phyloP scores from a whole-genome alignment of 306 rosid genomes.

The Senna tora region DNA sequence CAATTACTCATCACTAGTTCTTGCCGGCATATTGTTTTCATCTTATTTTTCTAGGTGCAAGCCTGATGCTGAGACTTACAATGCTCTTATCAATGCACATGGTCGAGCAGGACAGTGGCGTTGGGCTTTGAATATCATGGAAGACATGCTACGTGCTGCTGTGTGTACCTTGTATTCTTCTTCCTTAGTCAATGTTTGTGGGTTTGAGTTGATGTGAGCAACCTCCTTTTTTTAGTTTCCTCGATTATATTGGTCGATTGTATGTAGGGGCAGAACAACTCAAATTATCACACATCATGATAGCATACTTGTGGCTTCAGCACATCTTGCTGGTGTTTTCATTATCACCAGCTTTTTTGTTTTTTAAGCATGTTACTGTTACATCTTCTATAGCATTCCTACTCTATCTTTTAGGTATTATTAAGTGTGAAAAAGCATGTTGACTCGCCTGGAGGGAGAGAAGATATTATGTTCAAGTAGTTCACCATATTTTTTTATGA shows the following conservation, averaged over 20 bases:
- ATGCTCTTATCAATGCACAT: conserved; percentile 86
- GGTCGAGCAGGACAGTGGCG: conserved; percentile 96
- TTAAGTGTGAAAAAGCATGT: conserved; percentile 13
- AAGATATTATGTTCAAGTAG: background rate
- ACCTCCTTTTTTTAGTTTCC: conserved; percentile 36
- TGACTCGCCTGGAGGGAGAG: background rate
- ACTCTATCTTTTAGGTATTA: conserved; percentile 7
- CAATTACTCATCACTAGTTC: background rate
- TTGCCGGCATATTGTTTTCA: background rate
- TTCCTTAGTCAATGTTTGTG: conserved; percentile 62
- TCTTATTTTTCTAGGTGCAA: conserved; percentile 68
- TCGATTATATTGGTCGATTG: conserved; percentile 16
- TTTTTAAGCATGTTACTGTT: background rate
- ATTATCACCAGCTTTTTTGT: background rate
- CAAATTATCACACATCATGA: conserved; percentile 9
- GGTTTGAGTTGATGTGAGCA: conserved; percentile 56
- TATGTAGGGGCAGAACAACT: conserved; percentile 18
- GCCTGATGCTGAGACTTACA: conserved; percentile 89
- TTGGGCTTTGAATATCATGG: conserved; percentile 97
- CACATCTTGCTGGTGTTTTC: background rate
- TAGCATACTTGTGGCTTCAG: background rate
- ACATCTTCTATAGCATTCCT: conserved; percentile 3
- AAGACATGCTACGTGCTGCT: conserved; percentile 95
- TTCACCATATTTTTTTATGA: conserved; percentile 11
- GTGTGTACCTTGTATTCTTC: conserved; percentile 84